Conservation (phyloP, 2,329 filamentous ascomycete genomes). For the Trichophyton rubrum region DNA sequence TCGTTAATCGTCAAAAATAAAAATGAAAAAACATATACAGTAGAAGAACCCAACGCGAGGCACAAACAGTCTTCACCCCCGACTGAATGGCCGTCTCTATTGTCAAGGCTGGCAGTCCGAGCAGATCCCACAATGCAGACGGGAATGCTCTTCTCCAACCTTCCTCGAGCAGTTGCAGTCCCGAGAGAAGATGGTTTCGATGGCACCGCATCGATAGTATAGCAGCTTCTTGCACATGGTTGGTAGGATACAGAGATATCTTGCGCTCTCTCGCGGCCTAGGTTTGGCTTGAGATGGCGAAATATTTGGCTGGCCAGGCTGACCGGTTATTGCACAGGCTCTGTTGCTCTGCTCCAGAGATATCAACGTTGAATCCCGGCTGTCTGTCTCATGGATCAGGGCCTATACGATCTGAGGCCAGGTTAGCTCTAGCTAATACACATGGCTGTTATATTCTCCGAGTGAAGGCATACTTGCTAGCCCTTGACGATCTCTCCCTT, state of each 20-base stretch:
- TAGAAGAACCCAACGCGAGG: neutral
- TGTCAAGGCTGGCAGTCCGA: constrained; percentile 8
- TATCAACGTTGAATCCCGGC: neutral
- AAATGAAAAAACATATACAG: neutral
- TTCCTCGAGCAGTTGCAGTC: constrained; percentile 12
- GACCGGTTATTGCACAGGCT: neutral
- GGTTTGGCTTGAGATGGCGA: neutral
- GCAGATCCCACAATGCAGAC: constrained; percentile 15
- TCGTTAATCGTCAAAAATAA: no score
- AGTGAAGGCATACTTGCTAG: no score
- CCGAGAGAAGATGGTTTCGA: constrained; percentile 14
- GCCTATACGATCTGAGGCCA: neutral
- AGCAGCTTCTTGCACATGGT: constrained; percentile 15
- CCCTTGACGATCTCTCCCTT: no score
- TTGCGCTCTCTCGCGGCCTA: neutral
- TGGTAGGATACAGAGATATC: neutral
- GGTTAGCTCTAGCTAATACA: no score
- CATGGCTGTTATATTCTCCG: no score
- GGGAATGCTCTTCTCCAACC: constrained; percentile 8
- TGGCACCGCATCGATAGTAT: constrained; percentile 13
- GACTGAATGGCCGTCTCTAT: neutral
- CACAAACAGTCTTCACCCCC: neutral
- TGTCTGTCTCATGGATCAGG: neutral
- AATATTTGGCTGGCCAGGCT: neutral
- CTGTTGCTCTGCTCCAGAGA: neutral